Percentiles rank a stretch among this genome's conserved stretches.
Conservation (phyloP, 805 yeast genomes). For the Ogataea pilisensis region DNA sequence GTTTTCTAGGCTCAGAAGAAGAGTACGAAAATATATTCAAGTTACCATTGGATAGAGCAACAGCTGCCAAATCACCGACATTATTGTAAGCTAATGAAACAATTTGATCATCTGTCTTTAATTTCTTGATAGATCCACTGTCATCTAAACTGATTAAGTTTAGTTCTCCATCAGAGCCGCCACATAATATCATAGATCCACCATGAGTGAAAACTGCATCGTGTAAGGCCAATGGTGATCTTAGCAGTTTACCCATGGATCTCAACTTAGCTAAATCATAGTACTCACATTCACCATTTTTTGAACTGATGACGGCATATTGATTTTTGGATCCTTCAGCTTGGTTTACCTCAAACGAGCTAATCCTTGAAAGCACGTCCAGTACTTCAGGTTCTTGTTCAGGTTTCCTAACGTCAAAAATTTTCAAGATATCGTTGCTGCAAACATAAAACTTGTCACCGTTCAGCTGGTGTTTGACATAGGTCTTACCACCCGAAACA, state of each 20-base stretch:
- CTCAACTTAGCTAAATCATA: conserved; percentile 30
- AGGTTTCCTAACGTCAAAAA: conserved; percentile 42
- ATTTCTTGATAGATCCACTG: conserved; percentile 28
- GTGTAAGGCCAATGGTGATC: conserved; percentile 45
- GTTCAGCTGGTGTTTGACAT: conserved; percentile 20
- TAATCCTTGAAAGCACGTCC: conserved; percentile 45
- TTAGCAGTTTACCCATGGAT: conserved; percentile 32
- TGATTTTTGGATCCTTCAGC: conserved; percentile 15
- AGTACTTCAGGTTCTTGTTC: conserved; percentile 59
- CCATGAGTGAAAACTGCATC: conserved; percentile 56
- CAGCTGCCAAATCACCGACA: conserved; percentile 53
- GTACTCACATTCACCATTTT: conserved; percentile 40
- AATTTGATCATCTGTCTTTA: conserved; percentile 49
- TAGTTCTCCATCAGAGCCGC: conserved; percentile 64
- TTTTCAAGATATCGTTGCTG: conserved; percentile 53
- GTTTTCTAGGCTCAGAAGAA: conserved; percentile 50
- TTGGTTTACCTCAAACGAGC: conserved; percentile 33
- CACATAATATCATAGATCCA: conserved; percentile 54
- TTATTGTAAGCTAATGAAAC: conserved; percentile 51
- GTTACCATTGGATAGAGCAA: conserved; percentile 57
- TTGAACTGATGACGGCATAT: conserved; percentile 33
- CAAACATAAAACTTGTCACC: conserved; percentile 42
- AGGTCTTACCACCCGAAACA: conserved; percentile 25
- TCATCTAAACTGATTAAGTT: conserved; percentile 42
- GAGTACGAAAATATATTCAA: conserved; percentile 52